A percentile compares a stretch with the other conserved stretches of the same genome.
phyloP scores from a whole-genome alignment of 768 basidiomycete species.

The Macrolepiota fuliginosa region DNA sequence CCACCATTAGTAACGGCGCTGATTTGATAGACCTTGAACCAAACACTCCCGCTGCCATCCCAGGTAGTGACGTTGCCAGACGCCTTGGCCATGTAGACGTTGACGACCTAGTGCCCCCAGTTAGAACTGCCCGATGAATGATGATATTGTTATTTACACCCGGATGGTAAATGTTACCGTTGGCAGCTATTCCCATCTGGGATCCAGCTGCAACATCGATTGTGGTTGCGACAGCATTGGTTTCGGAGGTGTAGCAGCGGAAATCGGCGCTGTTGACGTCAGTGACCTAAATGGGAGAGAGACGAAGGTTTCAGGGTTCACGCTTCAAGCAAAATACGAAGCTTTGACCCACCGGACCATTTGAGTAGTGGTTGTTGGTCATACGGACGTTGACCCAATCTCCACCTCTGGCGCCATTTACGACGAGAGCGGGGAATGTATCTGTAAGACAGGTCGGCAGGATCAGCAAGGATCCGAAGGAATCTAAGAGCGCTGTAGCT shows the following conservation, averaged over 20 bases:
- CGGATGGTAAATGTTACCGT: slow-evolving; percentile 45
- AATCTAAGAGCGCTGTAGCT: slow-evolving; percentile 3
- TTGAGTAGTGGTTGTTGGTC: slow-evolving; percentile 45
- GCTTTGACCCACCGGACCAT: slow-evolving; percentile 27
- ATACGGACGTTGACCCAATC: slow-evolving; percentile 41
- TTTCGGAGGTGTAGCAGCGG: slow-evolving; percentile 43
- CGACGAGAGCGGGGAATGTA: slow-evolving; percentile 43
- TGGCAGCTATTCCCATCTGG: slow-evolving; percentile 38
- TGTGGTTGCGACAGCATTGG: slow-evolving; percentile 37
- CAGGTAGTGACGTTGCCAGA: slow-evolving; percentile 36
- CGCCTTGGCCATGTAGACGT: slow-evolving; percentile 46
- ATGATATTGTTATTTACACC: slow-evolving; percentile 24
- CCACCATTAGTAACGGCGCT: slow-evolving; percentile 39
- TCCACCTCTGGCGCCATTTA: slow-evolving; percentile 35
- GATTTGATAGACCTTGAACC: slow-evolving; percentile 45
- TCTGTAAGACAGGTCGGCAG: slow-evolving; percentile 23
- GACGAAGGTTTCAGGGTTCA: not conserved
- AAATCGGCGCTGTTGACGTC: slow-evolving; percentile 45
- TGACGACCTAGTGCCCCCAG: slow-evolving; percentile 20
- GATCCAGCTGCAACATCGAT: slow-evolving; percentile 43
- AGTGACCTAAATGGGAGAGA: slow-evolving; percentile 30
- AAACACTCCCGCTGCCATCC: slow-evolving; percentile 39
- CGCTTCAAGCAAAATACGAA: no score
- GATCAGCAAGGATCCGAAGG: not conserved
- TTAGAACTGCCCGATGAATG: no score